Percentiles rank a stretch among this genome's conserved stretches.
Evolutionary conservation across 1,284 basidiomycete species (phyloP).

Genomic region (Lignosus rhinocerotis): DNA sequence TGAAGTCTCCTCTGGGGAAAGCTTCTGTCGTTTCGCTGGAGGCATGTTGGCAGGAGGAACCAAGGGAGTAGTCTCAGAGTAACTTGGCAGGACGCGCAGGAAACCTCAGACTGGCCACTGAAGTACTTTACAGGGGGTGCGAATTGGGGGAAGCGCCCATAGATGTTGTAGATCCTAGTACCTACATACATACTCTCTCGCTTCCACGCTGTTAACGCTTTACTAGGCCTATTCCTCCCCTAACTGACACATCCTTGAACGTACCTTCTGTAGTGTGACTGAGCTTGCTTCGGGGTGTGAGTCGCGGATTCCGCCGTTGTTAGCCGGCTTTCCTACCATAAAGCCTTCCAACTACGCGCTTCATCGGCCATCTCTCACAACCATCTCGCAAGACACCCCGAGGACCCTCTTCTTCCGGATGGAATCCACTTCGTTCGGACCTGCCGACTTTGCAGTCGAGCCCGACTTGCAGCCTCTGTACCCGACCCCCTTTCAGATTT

Average conservation of each 20-base stretch:
- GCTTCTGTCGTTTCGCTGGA: conserved; percentile 32
- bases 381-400: conserved; percentile 2
- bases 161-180: neutral
- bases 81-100: too few relatives aligned
- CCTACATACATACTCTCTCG: neutral
- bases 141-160: conserved; percentile 5
- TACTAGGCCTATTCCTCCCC: neutral
- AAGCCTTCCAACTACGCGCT: neutral
- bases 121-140: too few relatives aligned
- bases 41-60: conserved; percentile 22
- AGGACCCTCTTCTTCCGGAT: conserved; percentile 13
- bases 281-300: neutral
- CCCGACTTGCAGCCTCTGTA: conserved; percentile 78
- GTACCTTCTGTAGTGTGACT: neutral
- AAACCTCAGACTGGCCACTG: too few relatives aligned
- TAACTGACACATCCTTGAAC: neutral
- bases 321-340: conserved; percentile 1
- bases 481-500: conserved; percentile 64
- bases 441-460: conserved; percentile 60
- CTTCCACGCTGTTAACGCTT: conserved; percentile 4
- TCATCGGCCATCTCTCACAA: conserved; percentile 6
- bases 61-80: neutral
- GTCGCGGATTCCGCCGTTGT: conserved; percentile 6
- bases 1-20: conserved; percentile 15
- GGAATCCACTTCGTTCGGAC: conserved; percentile 25